phyloP scores from a whole-genome alignment of 2,329 filamentous ascomycete species.

The Neopestalotiopsis rosae region DNA sequence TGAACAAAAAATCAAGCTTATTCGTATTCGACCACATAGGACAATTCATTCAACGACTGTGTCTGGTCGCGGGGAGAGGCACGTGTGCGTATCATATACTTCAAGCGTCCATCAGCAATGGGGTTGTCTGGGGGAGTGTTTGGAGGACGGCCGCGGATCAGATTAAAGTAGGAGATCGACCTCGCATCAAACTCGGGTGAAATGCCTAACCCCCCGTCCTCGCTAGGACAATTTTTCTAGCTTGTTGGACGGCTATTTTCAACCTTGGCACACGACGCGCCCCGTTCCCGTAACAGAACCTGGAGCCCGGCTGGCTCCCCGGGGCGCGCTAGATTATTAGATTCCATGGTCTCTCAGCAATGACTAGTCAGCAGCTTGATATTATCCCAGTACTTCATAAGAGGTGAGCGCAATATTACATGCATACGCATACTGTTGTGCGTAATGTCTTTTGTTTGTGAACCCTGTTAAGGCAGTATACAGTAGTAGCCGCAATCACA shows the following conservation, averaged over 20 bases:
- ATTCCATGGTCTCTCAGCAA: background rate
- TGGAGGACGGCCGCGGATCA: background rate
- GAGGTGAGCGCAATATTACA: background rate
- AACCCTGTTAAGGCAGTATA: background rate
- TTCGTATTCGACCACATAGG: background rate
- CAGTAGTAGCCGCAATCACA: background rate
- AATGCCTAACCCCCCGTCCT: background rate
- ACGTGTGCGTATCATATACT: background rate
- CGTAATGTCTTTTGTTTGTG: background rate
- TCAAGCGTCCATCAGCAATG: background rate
- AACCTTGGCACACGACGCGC: background rate
- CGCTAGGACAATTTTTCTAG: background rate
- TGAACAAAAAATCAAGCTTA: background rate
- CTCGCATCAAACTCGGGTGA: background rate
- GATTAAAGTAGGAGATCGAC: conserved; percentile 1
- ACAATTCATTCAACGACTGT: background rate
- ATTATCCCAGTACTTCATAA: background rate
- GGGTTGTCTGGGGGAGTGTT: background rate
- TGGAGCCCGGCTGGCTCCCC: background rate
- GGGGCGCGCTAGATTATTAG: background rate
- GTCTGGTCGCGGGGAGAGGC: background rate
- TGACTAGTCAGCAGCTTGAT: background rate
- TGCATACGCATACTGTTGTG: background rate
- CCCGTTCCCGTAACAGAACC: background rate
- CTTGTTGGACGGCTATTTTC: background rate